Evolutionary conservation across 2,329 filamentous ascomycete species (phyloP).

Genomic region (Aspergillus fischeri): DNA sequence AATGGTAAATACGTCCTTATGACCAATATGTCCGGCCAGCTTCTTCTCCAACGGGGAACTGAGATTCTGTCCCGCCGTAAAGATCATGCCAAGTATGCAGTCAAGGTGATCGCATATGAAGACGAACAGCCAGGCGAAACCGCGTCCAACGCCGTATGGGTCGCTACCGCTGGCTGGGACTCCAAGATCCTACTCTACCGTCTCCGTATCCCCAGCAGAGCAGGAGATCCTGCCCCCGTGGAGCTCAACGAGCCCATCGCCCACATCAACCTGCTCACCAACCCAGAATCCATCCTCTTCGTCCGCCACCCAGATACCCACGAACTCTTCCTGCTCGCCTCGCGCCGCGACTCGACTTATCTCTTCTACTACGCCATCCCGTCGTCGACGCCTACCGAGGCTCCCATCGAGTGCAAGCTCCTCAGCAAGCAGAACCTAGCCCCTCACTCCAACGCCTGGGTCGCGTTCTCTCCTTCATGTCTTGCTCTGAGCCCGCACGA

Average conservation of each 20-base stretch:
- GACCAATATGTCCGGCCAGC: slow-evolving; percentile 57
- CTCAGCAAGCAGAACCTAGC: slow-evolving; percentile 58
- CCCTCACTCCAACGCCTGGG: slow-evolving; percentile 61
- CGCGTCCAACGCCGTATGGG: slow-evolving; percentile 24
- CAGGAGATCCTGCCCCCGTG: slow-evolving; percentile 3
- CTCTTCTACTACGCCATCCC: slow-evolving; percentile 51
- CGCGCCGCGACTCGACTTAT: slow-evolving; percentile 55
- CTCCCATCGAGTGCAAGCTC: slow-evolving; percentile 31
- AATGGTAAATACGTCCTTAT: slow-evolving; percentile 45
- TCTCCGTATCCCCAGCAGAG: slow-evolving; percentile 10
- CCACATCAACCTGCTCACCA: slow-evolving; percentile 39
- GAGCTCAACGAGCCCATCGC: slow-evolving; percentile 24
- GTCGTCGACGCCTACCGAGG: slow-evolving; percentile 1
- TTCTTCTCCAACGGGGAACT: slow-evolving; percentile 47
- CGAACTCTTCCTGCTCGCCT: slow-evolving; percentile 49
- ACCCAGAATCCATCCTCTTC: slow-evolving; percentile 56
- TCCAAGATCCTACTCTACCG: slow-evolving; percentile 52
- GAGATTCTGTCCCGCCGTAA: slow-evolving; percentile 46
- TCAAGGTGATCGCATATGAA: slow-evolving; percentile 46
- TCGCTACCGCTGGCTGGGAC: slow-evolving; percentile 62
- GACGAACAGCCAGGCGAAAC: slow-evolving; percentile 14
- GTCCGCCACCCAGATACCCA: slow-evolving; percentile 46
- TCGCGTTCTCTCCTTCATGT: slow-evolving; percentile 58
- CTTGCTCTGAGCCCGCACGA: slow-evolving; percentile 55
- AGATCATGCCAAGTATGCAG: slow-evolving; percentile 58